Base-by-base conservation (phyloP, 306 rosid species). In the Rosa rugosa region DNA sequence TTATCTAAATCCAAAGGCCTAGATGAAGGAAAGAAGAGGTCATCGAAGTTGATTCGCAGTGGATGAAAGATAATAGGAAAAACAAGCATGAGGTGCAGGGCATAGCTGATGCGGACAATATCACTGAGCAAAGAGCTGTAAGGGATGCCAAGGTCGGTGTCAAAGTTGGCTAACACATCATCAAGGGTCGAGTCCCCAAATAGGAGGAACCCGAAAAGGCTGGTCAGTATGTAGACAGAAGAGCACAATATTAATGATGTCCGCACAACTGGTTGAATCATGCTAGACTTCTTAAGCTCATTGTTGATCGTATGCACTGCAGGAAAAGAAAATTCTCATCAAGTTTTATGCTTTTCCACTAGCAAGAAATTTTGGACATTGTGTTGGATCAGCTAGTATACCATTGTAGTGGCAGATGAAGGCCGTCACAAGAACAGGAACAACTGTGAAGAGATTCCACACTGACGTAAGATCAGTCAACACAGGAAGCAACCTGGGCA, bases 341-440 rank as follows among this genome's bases (percentile, higher is more conserved):
- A 79, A 62, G 8, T 53, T 79, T 59, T 69, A 46, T 62, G 51
- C 79, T 70, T 53, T 64, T 70, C 41, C 56, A 62, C 44, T 73
- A 64, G 47, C 53, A 77, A 72, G 34, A 75, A 46, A 5, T 56
- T 69, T 2, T 56, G 45, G 10, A 23, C 10, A 59, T 67, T 38
- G 10, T 36, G 36, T 23, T 57, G 25, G 56, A 76, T 74, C 65
- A 73, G 77, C 69, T 18, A 54, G 25, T 62, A 59, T 87, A 89
- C 96, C 91, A 72, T 91, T 91, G 80, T 45, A 91, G 77, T 91
- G 93, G 78, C 96, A 91, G 79, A 91, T 91, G 73, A 89, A 91
- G 46, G 93, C 91, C 16, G 93, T 91, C 75, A 91, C 96, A 79
- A 91, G 84, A 80, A 91, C 88, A 20, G 96, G 96, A 76, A 85